phyloP scores from a whole-genome alignment of 2,329 filamentous ascomycete species.

The Gremmenia infestans region DNA sequence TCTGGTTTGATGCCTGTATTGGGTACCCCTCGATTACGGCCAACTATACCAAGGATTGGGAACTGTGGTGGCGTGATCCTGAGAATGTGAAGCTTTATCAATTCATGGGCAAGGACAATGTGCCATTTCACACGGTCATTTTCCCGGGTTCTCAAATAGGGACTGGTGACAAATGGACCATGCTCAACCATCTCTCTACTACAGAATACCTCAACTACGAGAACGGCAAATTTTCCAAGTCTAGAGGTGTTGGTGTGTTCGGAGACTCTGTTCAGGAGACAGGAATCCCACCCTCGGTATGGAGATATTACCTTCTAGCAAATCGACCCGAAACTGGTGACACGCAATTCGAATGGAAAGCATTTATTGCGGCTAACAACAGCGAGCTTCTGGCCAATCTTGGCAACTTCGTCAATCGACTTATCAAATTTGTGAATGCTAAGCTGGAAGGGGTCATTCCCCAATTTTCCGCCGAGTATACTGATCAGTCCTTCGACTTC shows the following conservation, averaged over 20 bases:
- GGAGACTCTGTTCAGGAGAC: slow-evolving; percentile 85
- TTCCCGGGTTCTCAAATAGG: slow-evolving; percentile 86
- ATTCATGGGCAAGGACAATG: slow-evolving; percentile 91
- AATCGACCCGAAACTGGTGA: slow-evolving; percentile 82
- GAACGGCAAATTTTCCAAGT: slow-evolving; percentile 89
- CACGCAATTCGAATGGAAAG: slow-evolving; percentile 83
- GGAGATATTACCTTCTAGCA: slow-evolving; percentile 85
- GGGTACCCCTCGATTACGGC: slow-evolving; percentile 95
- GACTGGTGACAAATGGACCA: slow-evolving; percentile 81
- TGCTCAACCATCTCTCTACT: slow-evolving; percentile 80
- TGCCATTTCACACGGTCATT: slow-evolving; percentile 78
- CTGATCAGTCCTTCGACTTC: slow-evolving; percentile 48
- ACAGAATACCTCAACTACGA: slow-evolving; percentile 90
- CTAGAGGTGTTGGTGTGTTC: slow-evolving; percentile 83
- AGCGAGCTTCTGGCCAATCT: slow-evolving; percentile 75
- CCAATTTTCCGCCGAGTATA: slow-evolving; percentile 50
- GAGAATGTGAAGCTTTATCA: slow-evolving; percentile 86
- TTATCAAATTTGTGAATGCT: slow-evolving; percentile 71
- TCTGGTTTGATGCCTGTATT: slow-evolving; percentile 82
- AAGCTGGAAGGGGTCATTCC: slow-evolving; percentile 66
- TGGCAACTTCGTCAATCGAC: slow-evolving; percentile 67
- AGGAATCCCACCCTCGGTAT: slow-evolving; percentile 80
- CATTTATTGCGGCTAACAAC: slow-evolving; percentile 82
- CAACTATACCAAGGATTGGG: slow-evolving; percentile 83
- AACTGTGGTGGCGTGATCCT: slow-evolving; percentile 91